Evolutionary conservation across 768 basidiomycete species (phyloP).

Genomic region (Tylopilus vinaceipallidus): DNA sequence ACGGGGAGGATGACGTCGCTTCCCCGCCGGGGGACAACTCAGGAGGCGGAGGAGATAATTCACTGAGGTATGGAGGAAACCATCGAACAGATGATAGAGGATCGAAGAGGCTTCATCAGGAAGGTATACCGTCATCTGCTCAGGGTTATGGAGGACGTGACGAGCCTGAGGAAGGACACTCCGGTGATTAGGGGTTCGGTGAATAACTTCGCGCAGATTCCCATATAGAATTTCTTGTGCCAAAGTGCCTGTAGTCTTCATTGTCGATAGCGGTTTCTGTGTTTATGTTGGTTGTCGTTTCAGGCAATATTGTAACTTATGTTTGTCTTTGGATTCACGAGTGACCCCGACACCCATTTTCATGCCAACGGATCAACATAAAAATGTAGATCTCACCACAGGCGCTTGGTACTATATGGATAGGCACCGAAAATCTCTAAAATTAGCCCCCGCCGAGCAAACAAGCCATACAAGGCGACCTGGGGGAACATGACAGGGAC

Average conservation of each 20-base stretch:
- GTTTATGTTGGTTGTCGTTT: slow-evolving; percentile 18
- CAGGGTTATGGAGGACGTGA: slow-evolving; percentile 28
- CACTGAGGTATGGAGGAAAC: slow-evolving; percentile 35
- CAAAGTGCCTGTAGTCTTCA: slow-evolving; percentile 22
- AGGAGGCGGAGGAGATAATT: slow-evolving; percentile 29
- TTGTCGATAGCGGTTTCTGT: slow-evolving; percentile 18
- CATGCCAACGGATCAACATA: slow-evolving; percentile 25
- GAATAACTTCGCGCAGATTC: slow-evolving; percentile 19
- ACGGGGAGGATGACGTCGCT: slow-evolving; percentile 49
- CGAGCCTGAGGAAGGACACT: slow-evolving; percentile 32
- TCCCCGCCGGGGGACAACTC: slow-evolving; percentile 29
- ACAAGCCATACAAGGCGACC: slow-evolving; percentile 23
- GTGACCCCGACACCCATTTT: slow-evolving; percentile 10
- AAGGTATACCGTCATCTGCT: slow-evolving; percentile 29
- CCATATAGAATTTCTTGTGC: slow-evolving; percentile 37
- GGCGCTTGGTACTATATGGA: slow-evolving; percentile 2
- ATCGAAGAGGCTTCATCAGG: slow-evolving; percentile 58
- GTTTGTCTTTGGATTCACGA: slow-evolving; percentile 9
- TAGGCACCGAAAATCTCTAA: slow-evolving; percentile 17
- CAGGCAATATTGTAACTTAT: slow-evolving; percentile 21
- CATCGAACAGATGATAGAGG: slow-evolving; percentile 51
- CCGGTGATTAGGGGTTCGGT: slow-evolving; percentile 33
- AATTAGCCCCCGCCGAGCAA: slow-evolving; percentile 14
- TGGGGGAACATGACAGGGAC: slow-evolving; percentile 16
- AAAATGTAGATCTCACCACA: slow-evolving; percentile 29